Evolutionary conservation across 768 basidiomycete species (phyloP).

Genomic region (Rhodotorula sphaerocarpa): DNA sequence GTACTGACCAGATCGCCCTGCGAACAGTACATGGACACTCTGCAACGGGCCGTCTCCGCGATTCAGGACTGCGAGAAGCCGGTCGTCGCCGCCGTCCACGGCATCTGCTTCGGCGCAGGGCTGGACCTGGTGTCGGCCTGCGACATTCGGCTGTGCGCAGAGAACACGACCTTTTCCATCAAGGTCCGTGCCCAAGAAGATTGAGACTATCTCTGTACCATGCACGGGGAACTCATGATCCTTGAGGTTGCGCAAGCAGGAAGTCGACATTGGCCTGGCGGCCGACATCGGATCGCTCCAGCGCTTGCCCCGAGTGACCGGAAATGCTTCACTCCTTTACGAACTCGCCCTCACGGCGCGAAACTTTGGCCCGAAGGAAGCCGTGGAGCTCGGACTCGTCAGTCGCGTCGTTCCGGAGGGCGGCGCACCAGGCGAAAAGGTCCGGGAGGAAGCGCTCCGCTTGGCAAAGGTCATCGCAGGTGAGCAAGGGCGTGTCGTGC

Average conservation of each 20-base stretch:
- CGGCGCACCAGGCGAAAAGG: conserved; percentile 57
- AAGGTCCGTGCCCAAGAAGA: conserved; percentile 52
- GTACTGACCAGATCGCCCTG: not conserved
- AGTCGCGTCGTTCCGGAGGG: conserved; percentile 65
- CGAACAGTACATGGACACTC: conserved; percentile 43
- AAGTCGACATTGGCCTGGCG: conserved; percentile 74
- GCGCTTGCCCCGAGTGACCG: conserved; percentile 65
- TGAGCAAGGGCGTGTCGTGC: not conserved
- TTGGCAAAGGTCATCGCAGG: conserved; percentile 58
- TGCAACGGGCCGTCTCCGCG: conserved; percentile 64
- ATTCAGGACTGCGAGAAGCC: conserved; percentile 65
- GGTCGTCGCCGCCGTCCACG: conserved; percentile 74
- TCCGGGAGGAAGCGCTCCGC: conserved; percentile 58
- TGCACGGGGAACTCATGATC: too few species aligned
- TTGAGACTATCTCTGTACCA: too few species aligned
- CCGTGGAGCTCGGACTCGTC: conserved; percentile 61
- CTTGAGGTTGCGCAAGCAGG: conserved; percentile 67
- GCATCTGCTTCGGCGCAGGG: conserved; percentile 61
- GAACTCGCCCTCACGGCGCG: conserved; percentile 72
- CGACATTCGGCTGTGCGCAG: conserved; percentile 63
- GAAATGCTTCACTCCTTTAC: conserved; percentile 61
- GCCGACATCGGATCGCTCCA: conserved; percentile 82
- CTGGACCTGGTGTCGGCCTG: conserved; percentile 68
- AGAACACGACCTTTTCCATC: conserved; percentile 58
- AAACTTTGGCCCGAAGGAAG: conserved; percentile 62